Conservation (phyloP, 371 early-diverging fungal species). For the Mortierella sp. region DNA sequence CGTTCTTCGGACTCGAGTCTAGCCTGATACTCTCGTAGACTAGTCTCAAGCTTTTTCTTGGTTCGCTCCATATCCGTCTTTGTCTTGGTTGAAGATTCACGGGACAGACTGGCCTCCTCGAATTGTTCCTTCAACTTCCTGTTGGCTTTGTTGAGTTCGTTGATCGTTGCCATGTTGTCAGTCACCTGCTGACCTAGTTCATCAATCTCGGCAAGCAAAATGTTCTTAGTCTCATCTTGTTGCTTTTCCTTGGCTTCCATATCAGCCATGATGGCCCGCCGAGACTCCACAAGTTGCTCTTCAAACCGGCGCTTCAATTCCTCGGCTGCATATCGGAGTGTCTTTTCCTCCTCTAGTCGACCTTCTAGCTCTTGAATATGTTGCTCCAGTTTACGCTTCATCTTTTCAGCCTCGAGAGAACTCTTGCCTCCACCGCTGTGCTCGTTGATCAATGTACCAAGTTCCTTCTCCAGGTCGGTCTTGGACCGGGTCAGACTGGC, state of each 20-base stretch:
- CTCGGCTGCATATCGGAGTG: conserved; percentile 61
- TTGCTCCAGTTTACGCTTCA: conserved; percentile 68
- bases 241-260: conserved; percentile 72
- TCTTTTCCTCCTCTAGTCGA: conserved; percentile 74
- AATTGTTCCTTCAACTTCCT: conserved; percentile 70
- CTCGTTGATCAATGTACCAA: conserved; percentile 78
- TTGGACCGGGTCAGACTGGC: conserved; percentile 67
- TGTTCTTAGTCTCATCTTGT: conserved; percentile 78
- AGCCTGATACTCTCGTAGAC: conserved; percentile 66
- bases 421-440: conserved; percentile 84
- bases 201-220: conserved; percentile 81
- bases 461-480: conserved; percentile 75
- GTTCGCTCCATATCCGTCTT: conserved; percentile 77
- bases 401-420: conserved; percentile 78
- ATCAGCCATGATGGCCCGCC: conserved; percentile 71
- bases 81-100: conserved; percentile 66
- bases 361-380: conserved; percentile 66
- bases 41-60: conserved; percentile 67
- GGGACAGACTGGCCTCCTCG: conserved; percentile 64
- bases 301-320: conserved; percentile 74
- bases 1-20: conserved; percentile 75
- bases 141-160: conserved; percentile 67
- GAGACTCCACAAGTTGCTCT: conserved; percentile 71
- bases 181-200: conserved; percentile 79
- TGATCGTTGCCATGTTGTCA: conserved; percentile 63